Evolutionary conservation across 768 basidiomycete species (phyloP), one percentile per base, ranked within the genome.

Genomic region (Termitomyces sp.): DNA sequence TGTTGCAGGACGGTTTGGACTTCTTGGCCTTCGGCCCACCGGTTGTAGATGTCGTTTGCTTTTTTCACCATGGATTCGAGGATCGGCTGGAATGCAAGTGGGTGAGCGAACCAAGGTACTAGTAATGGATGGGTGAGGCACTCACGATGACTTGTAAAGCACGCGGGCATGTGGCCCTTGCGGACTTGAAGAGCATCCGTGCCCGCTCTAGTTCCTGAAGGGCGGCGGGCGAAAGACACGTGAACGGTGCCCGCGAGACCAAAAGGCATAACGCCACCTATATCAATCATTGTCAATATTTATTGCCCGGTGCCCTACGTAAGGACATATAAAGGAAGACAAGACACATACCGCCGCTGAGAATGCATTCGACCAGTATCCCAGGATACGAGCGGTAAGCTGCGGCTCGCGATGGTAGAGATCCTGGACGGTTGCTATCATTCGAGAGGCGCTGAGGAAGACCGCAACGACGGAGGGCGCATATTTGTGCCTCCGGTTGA

Each of bases 401-500:
- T 83, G 79, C 1, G 88, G 87, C 63, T 88, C 84, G 50, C 79
- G 78, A 24, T 76, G 73, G 70, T 84, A 85, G 28, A 88, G 72
- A 56, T 81, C 82, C 57, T 84, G 77, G 20, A 89, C 72, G 13
- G 82, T 81, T 60, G 84, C 84, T 51, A 90, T 84, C 76, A 90
- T 84, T 40, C 82, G 79, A 57, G 81, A 81, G 22, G 87, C 85
- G 62, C 86, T 82, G 20, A 84, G 76, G 74, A 86, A 88, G 13
- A 86, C 83, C 35, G 89, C 88, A 13, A 89, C 82, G 12, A 87
- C 86, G 8, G 88, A 89, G 4, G 87, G 86, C 7, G 88, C 87
- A 64, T 85, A 88, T 69, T 79, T 81, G 74, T 89, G 85, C 57
- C 75, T 77, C 61, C 84, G 77, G 59, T 87, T 85, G 70, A 89